Percentiles rank a stretch among this genome's conserved stretches.
Conservation (phyloP, 768 basidiomycete genomes). For the Kwoniella mangroviensis region DNA sequence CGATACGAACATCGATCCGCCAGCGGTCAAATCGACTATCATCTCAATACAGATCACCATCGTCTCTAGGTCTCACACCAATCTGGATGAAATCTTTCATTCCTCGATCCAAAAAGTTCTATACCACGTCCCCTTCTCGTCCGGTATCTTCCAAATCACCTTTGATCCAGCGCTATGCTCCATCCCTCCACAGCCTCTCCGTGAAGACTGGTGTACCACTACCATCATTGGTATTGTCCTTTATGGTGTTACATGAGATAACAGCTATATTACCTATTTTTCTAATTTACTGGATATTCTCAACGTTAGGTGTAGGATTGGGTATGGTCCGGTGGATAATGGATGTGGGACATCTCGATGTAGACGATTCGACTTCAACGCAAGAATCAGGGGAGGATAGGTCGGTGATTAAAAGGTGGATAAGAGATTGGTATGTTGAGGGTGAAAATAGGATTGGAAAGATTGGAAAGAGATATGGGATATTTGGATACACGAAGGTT, state of each 20-base stretch:
- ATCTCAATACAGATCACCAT: neutral
- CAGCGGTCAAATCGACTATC: too few species aligned
- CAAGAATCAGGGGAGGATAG: conserved; percentile 4
- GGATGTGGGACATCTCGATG: conserved; percentile 3
- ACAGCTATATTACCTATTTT: conserved; percentile 79
- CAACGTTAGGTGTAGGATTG: conserved; percentile 72
- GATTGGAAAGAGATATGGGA: conserved; percentile 75
- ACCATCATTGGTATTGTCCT: conserved; percentile 75
- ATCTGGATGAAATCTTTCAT: neutral
- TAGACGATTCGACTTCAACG: neutral
- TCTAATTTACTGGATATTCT: conserved; percentile 72
- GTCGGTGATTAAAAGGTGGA: conserved; percentile 52
- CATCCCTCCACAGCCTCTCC: conserved; percentile 67
- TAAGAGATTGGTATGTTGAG: conserved; percentile 72
- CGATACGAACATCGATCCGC: too few species aligned
- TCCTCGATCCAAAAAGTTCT: neutral
- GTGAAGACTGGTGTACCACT: conserved; percentile 74
- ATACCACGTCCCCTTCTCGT: neutral
- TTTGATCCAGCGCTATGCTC: conserved; percentile 57
- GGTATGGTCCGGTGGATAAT: conserved; percentile 62
- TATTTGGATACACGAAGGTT: conserved; percentile 68
- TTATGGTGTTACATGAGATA: conserved; percentile 81
- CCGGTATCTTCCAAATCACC: conserved; percentile 14
- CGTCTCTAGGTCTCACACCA: neutral
- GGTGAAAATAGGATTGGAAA: conserved; percentile 73